phyloP scores from a whole-genome alignment of 148 eudicot genomes.

The Simmondsia chinensis region DNA sequence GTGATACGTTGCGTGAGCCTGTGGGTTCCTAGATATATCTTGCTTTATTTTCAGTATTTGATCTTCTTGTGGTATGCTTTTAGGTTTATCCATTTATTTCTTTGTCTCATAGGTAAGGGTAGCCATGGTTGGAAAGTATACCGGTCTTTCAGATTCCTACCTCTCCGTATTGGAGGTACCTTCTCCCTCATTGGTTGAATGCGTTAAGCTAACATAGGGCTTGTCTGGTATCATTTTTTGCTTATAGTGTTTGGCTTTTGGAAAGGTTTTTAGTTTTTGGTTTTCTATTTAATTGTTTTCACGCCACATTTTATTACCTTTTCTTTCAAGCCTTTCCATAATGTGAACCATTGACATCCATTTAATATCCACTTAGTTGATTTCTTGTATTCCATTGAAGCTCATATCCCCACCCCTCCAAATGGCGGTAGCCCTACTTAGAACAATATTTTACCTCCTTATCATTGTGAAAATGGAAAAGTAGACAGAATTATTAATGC shows the following conservation, averaged over 20 bases:
- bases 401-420: no score
- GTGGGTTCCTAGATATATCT: conserved; percentile 29
- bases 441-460: no score
- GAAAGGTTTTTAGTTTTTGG: no score
- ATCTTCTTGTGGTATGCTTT: neutral
- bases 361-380: no score
- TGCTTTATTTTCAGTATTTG: neutral
- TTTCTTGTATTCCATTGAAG: no score
- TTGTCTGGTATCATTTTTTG: neutral
- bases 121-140: conserved; percentile 99
- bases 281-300: no score
- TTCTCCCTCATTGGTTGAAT: neutral
- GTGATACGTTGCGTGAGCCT: conserved; percentile 51
- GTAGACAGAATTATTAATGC: no score
- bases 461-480: no score
- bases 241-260: neutral
- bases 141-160: conserved; percentile 93
- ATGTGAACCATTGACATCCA: no score
- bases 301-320: no score
- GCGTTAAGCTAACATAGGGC: neutral
- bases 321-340: no score
- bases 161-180: conserved; percentile 84
- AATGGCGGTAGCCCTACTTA: no score
- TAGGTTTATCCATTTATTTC: neutral
- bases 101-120: conserved; percentile 60